Base-by-base conservation (phyloP, 228 moss, liverwort and hornwort genomes). In the Sphagnum fallax region DNA sequence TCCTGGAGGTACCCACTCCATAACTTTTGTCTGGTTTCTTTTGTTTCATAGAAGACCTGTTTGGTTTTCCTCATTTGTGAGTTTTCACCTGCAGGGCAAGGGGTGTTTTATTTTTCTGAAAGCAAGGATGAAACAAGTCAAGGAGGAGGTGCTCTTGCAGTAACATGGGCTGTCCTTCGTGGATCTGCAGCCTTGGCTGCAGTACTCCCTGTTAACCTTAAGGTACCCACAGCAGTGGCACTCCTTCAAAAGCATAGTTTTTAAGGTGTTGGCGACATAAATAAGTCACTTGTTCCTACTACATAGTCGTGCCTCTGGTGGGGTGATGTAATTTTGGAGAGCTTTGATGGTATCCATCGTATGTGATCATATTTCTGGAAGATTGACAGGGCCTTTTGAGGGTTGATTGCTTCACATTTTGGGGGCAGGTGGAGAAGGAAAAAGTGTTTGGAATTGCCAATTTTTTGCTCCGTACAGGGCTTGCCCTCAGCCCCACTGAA, bases 401-500 rank as follows among this genome's bases (percentile, higher is more conserved):
- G 32, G 32, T 32, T 32, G 32, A 32, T 32, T 32, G 32, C 32
- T 32, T 2, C 32, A 32, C 32, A 32, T 32, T 32, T 32, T 32
- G 32, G 32, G 32, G 18, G 65, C 72, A 77, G 77, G 62, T 83
- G 32, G 71, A 71, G 47, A 73, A 76, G 52, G 83, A 83, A 14
- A 79, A 79, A 53, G 10, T 79, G 14, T 73, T 79, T 63, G 83
- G 83, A 49, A 67, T 83, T 48, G 83, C 83, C 47, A 79, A 63
- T 52, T 83, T 76, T 68, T 79, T 83, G 57, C 49, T 79, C 55
- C 76, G 83, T 69, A 51, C 70, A 5, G 75, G 76, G 9, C 70
- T 75, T 48, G 53, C 62, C 5, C 52, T 60, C 18, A 83, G 58
- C 57, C 51, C 83, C 4, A 48, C 66, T 52, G 79, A 76, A 65